Evolutionary conservation across 768 basidiomycete genomes (phyloP), one percentile per base, ranked within the genome.

Genomic region (Kwoniella botswanensis): DNA sequence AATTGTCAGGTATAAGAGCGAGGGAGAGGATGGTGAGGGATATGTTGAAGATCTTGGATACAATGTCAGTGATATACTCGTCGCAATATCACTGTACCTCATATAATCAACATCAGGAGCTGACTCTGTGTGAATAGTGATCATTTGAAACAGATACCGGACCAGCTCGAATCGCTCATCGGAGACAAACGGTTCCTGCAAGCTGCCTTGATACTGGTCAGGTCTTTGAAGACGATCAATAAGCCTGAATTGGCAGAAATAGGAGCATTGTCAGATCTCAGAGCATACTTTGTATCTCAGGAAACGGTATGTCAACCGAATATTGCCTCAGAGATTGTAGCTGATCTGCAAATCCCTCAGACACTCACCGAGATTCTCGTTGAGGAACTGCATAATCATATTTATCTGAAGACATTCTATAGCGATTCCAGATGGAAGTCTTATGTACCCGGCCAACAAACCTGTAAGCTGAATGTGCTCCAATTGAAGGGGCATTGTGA

Each of bases 401-500:
- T 99, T n/a, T 99, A 97, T 84, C 88, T 99, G 70, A 97, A 96
- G 79, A 93, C 92, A 0, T 96, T 94, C 82, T 97, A 94, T 90
- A 94, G 93, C 79, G 96, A 98, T 75, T 88, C 90, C 5, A 89
- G 96, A 41, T 99, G 97, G 97, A 86, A 89, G 18, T 84, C 92
- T 0, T 98, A 97, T 81, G 85, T 87, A 12, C 89, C 91, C 0
- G 91, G 91, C 64, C 97, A 98, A 81, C 88, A 89, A 66, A 83
- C 84, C 12, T 87, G 95, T 95, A 77, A 84, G 92, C 57, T 85
- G 13, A 42, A 35, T 56, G 26, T 24, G 24, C 3, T 24, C 55
- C 42, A 42, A 50, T 63, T 43, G 46, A 68, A 66, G 26, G 15
- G 42, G n/a, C 52, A 4, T 46, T 43, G 42, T n/a, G 59, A 22